Base-by-base conservation (phyloP, 257 asterid species). In the Nicotiana obtusifolia region DNA sequence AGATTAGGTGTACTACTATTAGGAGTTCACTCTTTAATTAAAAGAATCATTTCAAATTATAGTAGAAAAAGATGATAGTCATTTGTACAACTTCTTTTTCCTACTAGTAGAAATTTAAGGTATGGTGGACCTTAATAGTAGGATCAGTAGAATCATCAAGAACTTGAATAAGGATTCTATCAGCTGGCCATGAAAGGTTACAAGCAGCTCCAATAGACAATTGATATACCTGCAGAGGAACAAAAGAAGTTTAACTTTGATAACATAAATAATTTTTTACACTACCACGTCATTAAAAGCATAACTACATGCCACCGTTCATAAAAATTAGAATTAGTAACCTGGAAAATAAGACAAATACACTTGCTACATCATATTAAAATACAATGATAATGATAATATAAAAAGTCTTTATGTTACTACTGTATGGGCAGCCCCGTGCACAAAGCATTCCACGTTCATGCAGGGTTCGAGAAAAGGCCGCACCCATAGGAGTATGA, bases 81-180 rank as follows among this genome's bases (percentile, higher is more conserved):
- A 31, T 41, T 66, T 33, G 13, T 67, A 5, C 49, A 30, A 7
- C 20, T 77, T 30, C 10, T 19, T 57, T 77, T 30, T 10, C 19
- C 53, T 30, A 10, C 5, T 11, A 77, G 13, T 31, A 15, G 49
- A 44, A 44, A 71, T 22, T 44, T 44, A 71, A 71, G 78, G 20
- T 41, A 16, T 77, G 4, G 17, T 69, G 26, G 56, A 84, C 89
- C 89, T 87, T 87, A 57, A 77, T 80, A 7, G 83, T 14, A 16
- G 86, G 86, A 61, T 84, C 87, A 11, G 87, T 87, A 33, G 87
- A 87, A 61, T 87, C 87, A 65, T 87, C 89, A 61, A 87, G 89
- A 83, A 87, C 82, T 76, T 87, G 89, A 82, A 84, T 56, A 16
- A 84, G 77, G 19, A 87, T 61, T 10, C 89, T 85, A 82, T 84